A percentile compares a stretch with the other conserved stretches of the same genome.
Conservation (phyloP, 768 basidiomycete genomes). For the Pleurotus tuoliensis region DNA sequence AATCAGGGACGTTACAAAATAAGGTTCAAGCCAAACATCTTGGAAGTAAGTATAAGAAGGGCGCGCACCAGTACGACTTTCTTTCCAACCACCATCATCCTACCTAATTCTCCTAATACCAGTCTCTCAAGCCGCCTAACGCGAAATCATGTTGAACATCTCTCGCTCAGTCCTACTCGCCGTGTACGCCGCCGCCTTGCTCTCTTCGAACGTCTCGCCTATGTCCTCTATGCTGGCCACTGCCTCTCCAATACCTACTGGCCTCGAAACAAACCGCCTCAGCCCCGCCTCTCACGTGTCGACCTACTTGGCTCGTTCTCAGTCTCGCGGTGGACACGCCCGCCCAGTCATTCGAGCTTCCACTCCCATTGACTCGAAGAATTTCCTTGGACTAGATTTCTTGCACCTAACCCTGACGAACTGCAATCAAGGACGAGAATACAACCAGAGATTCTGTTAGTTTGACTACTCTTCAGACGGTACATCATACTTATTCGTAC, state of each 20-base stretch:
- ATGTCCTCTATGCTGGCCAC: constrained; percentile 19
- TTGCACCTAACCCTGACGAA: no score
- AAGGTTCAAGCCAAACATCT: constrained; percentile 4
- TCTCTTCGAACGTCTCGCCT: constrained; percentile 29
- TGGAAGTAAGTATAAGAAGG: constrained; percentile 8
- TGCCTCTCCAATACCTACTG: constrained; percentile 33
- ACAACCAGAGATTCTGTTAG: no score
- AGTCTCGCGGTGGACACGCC: background rate
- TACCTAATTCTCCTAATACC: background rate
- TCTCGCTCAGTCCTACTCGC: constrained; percentile 25
- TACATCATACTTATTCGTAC: no score
- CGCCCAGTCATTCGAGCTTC: background rate
- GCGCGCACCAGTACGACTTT: background rate
- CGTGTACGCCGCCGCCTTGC: constrained; percentile 36
- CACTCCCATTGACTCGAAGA: no score
- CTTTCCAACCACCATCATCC: constrained; percentile 4
- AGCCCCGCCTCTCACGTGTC: background rate
- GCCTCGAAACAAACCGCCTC: constrained; percentile 6
- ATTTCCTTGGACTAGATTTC: no score
- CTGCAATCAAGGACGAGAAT: no score
- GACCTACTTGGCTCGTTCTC: background rate
- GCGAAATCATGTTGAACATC: constrained; percentile 5
- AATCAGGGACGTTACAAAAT: constrained; percentile 7
- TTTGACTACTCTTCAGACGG: no score
- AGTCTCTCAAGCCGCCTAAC: constrained; percentile 16